A percentile compares a stretch with the other conserved stretches of the same genome.
Evolutionary conservation across 2,329 filamentous ascomycete genomes (phyloP).

Genomic region (Xylariales sp.): DNA sequence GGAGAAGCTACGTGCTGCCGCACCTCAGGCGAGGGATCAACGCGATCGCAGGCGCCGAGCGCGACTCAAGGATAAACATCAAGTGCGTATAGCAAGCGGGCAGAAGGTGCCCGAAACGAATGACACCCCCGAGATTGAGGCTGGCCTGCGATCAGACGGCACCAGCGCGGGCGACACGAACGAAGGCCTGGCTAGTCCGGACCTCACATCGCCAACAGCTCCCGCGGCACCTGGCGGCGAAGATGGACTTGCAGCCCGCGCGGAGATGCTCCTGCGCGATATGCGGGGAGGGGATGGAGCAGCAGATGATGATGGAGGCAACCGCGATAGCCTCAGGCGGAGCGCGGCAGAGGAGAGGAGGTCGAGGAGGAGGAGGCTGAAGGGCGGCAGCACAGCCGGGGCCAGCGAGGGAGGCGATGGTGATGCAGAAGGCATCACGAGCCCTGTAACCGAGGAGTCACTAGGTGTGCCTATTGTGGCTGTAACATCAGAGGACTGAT

Average conservation of each 20-base stretch:
- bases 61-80: conserved; percentile 83
- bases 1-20: conserved; percentile 90
- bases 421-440: conserved; percentile 10
- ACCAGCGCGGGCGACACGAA: conserved; percentile 41
- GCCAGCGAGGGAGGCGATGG: conserved; percentile 13
- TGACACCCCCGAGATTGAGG: conserved; percentile 56
- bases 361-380: conserved; percentile 24
- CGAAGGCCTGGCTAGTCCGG: conserved; percentile 45
- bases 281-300: conserved; percentile 64
- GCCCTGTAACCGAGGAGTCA: conserved; percentile 13
- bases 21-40: conserved; percentile 83
- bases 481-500: conserved; percentile 11
- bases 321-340: conserved; percentile 59
- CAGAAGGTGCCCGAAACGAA: conserved; percentile 77
- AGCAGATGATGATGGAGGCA: conserved; percentile 48
- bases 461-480: conserved; percentile 8
- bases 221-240: conserved; percentile 31
- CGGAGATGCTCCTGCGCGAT: conserved; percentile 78
- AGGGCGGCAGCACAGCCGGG: conserved; percentile 19
- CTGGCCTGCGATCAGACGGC: conserved; percentile 26
- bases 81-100: conserved; percentile 83
- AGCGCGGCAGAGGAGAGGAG: conserved; percentile 34
- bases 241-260: conserved; percentile 80
- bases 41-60: conserved; percentile 83
- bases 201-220: conserved; percentile 36